Conservation (phyloP, 768 basidiomycete species). For the Boletus coccyginus region DNA sequence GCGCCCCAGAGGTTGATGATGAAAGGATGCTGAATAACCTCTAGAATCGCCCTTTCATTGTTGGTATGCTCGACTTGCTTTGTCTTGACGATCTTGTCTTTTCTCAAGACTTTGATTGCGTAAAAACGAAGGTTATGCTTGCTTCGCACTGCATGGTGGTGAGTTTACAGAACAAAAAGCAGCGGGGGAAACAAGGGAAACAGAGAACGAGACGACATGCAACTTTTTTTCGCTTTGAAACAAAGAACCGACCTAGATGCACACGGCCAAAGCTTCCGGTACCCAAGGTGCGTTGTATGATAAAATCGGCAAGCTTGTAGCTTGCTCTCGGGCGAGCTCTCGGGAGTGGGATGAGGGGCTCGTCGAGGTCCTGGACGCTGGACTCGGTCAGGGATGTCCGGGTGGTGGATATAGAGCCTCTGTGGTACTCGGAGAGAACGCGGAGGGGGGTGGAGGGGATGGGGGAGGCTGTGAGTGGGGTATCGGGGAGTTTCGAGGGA, state of each 20-base stretch:
- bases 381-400: constrained; percentile 58
- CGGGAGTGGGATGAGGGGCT: constrained; percentile 32
- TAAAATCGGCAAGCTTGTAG: constrained; percentile 74
- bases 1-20: constrained; percentile 96
- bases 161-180: background rate
- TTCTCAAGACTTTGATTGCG: constrained; percentile 92
- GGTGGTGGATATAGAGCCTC: constrained; percentile 65
- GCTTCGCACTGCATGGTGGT: constrained; percentile 61
- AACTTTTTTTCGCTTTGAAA: background rate
- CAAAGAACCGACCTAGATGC: constrained; percentile 59
- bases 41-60: constrained; percentile 87
- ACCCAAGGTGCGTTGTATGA: constrained; percentile 80
- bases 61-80: constrained; percentile 99
- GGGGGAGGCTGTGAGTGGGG: background rate
- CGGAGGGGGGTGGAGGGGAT: constrained; percentile 17
- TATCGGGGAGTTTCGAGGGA: constrained; percentile 9
- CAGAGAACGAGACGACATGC: background rate
- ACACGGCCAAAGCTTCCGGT: constrained; percentile 99
- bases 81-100: constrained; percentile 86
- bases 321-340: constrained; percentile 55
- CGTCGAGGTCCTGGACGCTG: constrained; percentile 41
- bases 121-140: constrained; percentile 95
- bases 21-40: constrained; percentile 84
- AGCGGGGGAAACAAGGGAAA: background rate
- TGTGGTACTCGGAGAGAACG: constrained; percentile 47